A percentile compares a stretch with the other conserved stretches of the same genome.
Evolutionary conservation across 176 grass and related monocot species (phyloP).

Genomic region (Avena eriantha): DNA sequence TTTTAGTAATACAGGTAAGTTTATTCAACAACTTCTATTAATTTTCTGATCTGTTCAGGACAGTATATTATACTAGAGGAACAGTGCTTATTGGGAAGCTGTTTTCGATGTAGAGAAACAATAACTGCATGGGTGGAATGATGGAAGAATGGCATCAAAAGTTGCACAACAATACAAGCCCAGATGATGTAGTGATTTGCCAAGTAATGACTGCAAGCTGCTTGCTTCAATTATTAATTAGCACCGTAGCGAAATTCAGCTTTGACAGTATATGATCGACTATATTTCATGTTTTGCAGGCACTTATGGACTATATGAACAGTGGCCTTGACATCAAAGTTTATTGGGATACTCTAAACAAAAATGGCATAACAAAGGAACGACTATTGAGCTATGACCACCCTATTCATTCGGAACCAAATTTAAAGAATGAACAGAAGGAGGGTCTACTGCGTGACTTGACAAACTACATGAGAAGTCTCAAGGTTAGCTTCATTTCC

Average conservation of each 20-base stretch:
- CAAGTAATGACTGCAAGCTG: constrained; percentile 64
- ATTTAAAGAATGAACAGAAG: constrained; percentile 76
- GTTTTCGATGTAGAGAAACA: constrained; percentile 74
- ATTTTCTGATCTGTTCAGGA: not conserved
- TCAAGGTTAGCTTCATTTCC: constrained; percentile 55
- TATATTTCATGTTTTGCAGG: constrained; percentile 56
- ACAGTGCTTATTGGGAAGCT: not conserved
- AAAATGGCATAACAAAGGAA: constrained; percentile 87
- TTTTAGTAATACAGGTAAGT: constrained; percentile 90
- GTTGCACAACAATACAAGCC: constrained; percentile 97
- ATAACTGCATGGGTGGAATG: constrained; percentile 92
- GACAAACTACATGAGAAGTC: constrained; percentile 80
- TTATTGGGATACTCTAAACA: constrained; percentile 90
- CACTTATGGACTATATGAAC: constrained; percentile 86
- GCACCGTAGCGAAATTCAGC: constrained; percentile 20
- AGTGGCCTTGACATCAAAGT: constrained; percentile 78
- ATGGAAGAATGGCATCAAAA: constrained; percentile 99
- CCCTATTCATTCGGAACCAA: constrained; percentile 91
- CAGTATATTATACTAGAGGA: constrained; percentile 3
- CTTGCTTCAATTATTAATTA: constrained; percentile 19
- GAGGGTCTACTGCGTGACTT: constrained; percentile 82
- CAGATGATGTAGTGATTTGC: constrained; percentile 95
- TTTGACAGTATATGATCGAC: constrained; percentile 21
- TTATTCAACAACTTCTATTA: constrained; percentile 24
- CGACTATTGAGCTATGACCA: constrained; percentile 84